A percentile compares a stretch with the other conserved stretches of the same genome.
These are phyloP conservation scores for Tetrapisispora pingtungensis DNA, from an alignment of 805 yeast species.

Conservation along the genomic window DNA sequence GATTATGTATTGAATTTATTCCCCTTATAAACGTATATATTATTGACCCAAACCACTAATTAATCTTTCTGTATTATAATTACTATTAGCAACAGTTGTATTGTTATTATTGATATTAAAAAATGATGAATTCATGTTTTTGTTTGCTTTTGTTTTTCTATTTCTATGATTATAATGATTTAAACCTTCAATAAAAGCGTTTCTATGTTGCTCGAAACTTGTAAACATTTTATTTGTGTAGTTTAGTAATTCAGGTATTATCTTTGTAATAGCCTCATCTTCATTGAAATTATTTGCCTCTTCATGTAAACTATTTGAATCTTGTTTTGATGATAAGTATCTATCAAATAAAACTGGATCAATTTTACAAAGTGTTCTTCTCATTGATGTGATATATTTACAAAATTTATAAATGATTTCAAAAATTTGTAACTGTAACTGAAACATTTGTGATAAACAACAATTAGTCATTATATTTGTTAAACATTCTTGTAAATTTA, in stretches of 20 bases:
- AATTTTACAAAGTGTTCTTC: constrained; percentile 13
- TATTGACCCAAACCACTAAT: constrained; percentile 2
- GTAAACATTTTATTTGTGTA: constrained; percentile 9
- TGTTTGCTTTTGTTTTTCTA: not conserved
- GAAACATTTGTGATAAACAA: constrained; percentile 18
- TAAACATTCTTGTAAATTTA: constrained; percentile 15
- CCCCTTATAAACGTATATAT: no score
- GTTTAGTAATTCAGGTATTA: constrained; percentile 7
- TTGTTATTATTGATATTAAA: not conserved
- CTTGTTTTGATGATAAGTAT: constrained; percentile 2
- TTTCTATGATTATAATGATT: constrained; percentile 9
- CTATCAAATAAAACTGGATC: constrained; percentile 11
- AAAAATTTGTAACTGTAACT: constrained; percentile 24
- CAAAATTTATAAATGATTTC: constrained; percentile 26
- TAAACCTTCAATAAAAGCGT: constrained; percentile 16
- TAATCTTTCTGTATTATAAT: constrained; percentile 3
- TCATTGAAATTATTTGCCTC: constrained; percentile 6
- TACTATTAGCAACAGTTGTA: not conserved
- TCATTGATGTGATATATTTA: constrained; percentile 22
- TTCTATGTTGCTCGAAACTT: constrained; percentile 13
- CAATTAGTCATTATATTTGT: constrained; percentile 25
- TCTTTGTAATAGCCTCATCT: constrained; percentile 8
- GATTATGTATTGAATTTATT: no score
- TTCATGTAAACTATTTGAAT: not conserved
- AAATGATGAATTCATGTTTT: not conserved